Percentiles rank a stretch among this genome's conserved stretches.
Evolutionary conservation across 2,329 filamentous ascomycete genomes (phyloP).

Genomic region (Colletotrichum musae): DNA sequence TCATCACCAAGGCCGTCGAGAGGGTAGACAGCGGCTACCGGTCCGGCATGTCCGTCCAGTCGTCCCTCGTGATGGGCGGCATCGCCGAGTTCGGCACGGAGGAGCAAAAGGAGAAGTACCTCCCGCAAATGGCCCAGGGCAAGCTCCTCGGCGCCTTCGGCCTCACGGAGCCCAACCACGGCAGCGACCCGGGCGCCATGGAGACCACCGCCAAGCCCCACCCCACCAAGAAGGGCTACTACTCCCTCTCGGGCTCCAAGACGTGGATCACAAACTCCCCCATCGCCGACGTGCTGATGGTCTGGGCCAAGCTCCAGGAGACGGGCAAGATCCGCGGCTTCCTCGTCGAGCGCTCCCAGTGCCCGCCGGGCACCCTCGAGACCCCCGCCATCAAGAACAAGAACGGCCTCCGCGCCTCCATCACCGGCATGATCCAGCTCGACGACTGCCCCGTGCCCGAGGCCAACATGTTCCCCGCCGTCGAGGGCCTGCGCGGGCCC

Average conservation of each 20-base stretch:
- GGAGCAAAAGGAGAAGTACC: constrained; percentile 88
- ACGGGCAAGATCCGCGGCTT: constrained; percentile 97
- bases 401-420: constrained; percentile 91
- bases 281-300: constrained; percentile 85
- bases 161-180: constrained; percentile 92
- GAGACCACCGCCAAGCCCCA: constrained; percentile 89
- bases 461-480: constrained; percentile 93
- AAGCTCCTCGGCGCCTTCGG: constrained; percentile 89
- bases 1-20: constrained; percentile 93
- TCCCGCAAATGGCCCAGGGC: constrained; percentile 86
- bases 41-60: constrained; percentile 94
- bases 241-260: constrained; percentile 84
- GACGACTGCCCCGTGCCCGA: constrained; percentile 90
- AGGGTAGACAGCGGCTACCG: constrained; percentile 92
- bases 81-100: constrained; percentile 90
- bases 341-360: constrained; percentile 86
- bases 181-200: constrained; percentile 92
- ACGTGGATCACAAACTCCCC: constrained; percentile 98
- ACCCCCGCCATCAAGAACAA: constrained; percentile 96
- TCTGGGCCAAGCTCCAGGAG: constrained; percentile 94
- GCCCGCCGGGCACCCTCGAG: constrained; percentile 89
- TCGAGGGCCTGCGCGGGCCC: constrained; percentile 89
- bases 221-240: constrained; percentile 86
- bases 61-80: constrained; percentile 92
- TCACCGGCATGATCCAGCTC: constrained; percentile 98